Conservation (phyloP, 257 asterid species). For the Solanum paucissectum region DNA sequence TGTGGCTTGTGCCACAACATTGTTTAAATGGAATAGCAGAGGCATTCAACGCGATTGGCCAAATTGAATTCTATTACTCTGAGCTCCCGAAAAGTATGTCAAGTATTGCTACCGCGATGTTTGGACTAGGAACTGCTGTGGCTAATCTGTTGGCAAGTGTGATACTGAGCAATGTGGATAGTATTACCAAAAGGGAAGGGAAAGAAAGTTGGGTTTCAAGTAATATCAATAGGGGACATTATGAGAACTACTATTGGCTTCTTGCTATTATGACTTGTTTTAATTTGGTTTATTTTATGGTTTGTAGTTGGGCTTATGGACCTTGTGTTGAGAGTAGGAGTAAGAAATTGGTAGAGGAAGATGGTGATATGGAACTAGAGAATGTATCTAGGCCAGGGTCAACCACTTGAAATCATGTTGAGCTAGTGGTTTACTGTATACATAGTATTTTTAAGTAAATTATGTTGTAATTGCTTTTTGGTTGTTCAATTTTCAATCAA, state of each 20-base stretch:
- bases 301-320: constrained; percentile 53
- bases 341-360: constrained; percentile 3
- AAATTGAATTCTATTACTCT: constrained; percentile 48
- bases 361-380: constrained; percentile 6
- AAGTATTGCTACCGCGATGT: constrained; percentile 40
- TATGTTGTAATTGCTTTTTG: neutral
- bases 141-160: constrained; percentile 45
- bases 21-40: constrained; percentile 48
- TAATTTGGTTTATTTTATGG: constrained; percentile 30
- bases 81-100: constrained; percentile 61
- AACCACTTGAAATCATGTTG: neutral
- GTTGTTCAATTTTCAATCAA: neutral
- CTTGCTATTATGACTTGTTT: constrained; percentile 29
- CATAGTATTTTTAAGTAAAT: neutral
- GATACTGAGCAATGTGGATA: constrained; percentile 33
- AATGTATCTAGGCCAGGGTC: neutral
- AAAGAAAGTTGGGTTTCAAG: constrained; percentile 52
- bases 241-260: constrained; percentile 53
- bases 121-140: constrained; percentile 44
- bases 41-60: constrained; percentile 49
- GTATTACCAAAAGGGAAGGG: constrained; percentile 20
- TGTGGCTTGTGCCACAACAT: constrained; percentile 65
- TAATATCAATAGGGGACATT: constrained; percentile 42
- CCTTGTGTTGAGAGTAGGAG: constrained; percentile 21
- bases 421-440: neutral